phyloP scores from a whole-genome alignment of 2,329 filamentous ascomycete genomes.

The Ophiostoma fasciatum region DNA sequence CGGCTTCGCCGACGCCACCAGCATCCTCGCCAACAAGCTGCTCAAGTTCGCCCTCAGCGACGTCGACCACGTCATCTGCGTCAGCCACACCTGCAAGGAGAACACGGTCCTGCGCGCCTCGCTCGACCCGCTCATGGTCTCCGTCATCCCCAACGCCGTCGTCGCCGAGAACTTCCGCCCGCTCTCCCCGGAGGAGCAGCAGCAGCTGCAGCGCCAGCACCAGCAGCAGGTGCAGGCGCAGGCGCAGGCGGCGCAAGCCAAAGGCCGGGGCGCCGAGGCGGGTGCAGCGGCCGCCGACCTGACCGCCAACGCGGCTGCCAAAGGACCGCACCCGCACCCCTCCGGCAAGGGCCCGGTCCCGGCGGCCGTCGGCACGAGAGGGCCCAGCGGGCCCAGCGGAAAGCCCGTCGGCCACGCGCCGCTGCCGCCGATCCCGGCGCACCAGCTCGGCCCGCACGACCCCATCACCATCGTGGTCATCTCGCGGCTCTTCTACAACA shows the following conservation, averaged over 20 bases:
- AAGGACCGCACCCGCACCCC: too few relatives aligned
- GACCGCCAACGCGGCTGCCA: too few relatives aligned
- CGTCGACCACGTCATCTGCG: slow-evolving; percentile 95
- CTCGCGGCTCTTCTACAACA: slow-evolving; percentile 95
- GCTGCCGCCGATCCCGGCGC: slow-evolving; percentile 34
- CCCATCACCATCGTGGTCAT: slow-evolving; percentile 94
- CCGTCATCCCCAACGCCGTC: slow-evolving; percentile 92
- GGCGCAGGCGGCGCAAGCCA: background rate
- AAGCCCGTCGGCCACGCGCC: background rate
- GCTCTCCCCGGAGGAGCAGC: slow-evolving; percentile 27
- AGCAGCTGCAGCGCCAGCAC: slow-evolving; percentile 19
- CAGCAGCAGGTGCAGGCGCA: background rate
- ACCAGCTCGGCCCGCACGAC: slow-evolving; percentile 64
- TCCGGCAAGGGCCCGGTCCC: too few relatives aligned
- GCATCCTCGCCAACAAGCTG: slow-evolving; percentile 92
- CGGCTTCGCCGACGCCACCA: slow-evolving; percentile 90
- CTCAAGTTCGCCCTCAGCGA: slow-evolving; percentile 93
- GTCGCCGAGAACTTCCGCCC: slow-evolving; percentile 93
- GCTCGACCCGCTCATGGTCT: slow-evolving; percentile 91
- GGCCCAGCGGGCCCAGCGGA: too few relatives aligned
- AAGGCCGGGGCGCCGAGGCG: slow-evolving; percentile 1
- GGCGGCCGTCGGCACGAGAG: too few relatives aligned
- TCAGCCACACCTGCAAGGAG: slow-evolving; percentile 97
- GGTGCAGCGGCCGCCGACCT: slow-evolving; percentile 26
- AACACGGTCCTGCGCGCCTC: slow-evolving; percentile 93